Evolutionary conservation across 345 rosid genomes (phyloP), one percentile per base, ranked within the genome.

Genomic region (Aquilaria yunnanensis): DNA sequence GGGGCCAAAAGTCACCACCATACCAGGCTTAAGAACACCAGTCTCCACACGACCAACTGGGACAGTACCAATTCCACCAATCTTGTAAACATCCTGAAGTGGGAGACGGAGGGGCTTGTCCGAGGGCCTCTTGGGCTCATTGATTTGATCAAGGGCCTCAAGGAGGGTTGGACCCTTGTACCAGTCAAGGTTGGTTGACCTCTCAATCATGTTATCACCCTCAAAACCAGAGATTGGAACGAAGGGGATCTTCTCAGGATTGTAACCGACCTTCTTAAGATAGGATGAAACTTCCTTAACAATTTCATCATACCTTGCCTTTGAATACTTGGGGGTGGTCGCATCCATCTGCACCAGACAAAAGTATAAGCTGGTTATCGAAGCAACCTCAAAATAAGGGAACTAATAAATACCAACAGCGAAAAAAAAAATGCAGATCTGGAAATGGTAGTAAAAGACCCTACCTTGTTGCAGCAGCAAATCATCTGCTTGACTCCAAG

Each of bases 401-500:
- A 9, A 37, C 8, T 5, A 37, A 37, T 37, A 9, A 37, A 37
- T 3, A 37, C 43, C 8, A 37, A 37, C 43, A 37, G 43, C 43
- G 5, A 37, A 37, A 37, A 23, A 59, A 6, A 46, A 5, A 60
- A 48, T 4, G 51, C 14, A 3, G 14, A 61, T 29, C 30, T 14
- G 0, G 6, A 51, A 62, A 2, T 6, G 6, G 37, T 0, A 5
- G 34, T 48, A 6, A 34, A 62, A 23, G 23, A 23, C 29, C 16
- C 43, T 16, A 82, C 88, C 85, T 86, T 86, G 82, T 86, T 86
- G 61, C 89, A 81, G 72, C 92, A 86, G 72, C 89, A 86, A 47
- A 86, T 86, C 92, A 82, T 85, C 73, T 85, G 87, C 82, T 63
- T 85, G 32, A 85, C 85, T 69, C 90, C 90, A 50, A 85, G 92